A percentile compares a stretch with the other conserved stretches of the same genome.
These are phyloP conservation scores for Ganoderma sinense DNA, from an alignment of 1,284 basidiomycete species.

Conservation along the genomic window DNA sequence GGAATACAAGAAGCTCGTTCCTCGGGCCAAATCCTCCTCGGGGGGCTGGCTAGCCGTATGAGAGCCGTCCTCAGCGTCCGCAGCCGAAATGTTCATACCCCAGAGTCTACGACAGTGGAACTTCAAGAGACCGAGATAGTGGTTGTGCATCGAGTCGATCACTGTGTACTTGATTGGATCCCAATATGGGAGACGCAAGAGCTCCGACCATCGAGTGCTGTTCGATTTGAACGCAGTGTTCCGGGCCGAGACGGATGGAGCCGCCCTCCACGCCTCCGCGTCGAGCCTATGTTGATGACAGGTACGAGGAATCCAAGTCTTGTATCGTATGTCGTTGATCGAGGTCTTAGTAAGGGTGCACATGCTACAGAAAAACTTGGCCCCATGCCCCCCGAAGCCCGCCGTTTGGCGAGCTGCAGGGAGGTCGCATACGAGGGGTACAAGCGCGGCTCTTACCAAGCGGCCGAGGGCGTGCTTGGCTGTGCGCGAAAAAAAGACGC, in stretches of 20 bases:
- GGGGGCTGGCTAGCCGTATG: neutral
- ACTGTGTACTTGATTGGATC: constrained; percentile 40
- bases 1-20: no score
- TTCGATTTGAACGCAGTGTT: neutral
- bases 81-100: constrained; percentile 34
- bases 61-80: neutral
- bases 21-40: neutral
- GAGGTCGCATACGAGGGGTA: constrained; percentile 44
- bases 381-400: constrained; percentile 39
- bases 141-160: constrained; percentile 46
- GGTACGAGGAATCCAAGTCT: constrained; percentile 31
- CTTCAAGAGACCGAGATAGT: constrained; percentile 38
- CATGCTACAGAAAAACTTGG: constrained; percentile 42
- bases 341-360: constrained; percentile 39
- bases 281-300: constrained; percentile 31
- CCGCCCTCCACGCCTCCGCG: constrained; percentile 25
- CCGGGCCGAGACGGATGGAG: neutral
- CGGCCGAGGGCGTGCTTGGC: constrained; percentile 36
- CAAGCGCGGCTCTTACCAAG: constrained; percentile 34
- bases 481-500: constrained; percentile 41
- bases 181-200: constrained; percentile 45
- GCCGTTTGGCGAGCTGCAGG: constrained; percentile 43
- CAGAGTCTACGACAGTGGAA: constrained; percentile 38
- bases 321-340: constrained; percentile 36
- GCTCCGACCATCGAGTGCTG: constrained; percentile 35